A percentile compares a stretch with the other conserved stretches of the same genome.
Conservation (phyloP, 192 early-diverging fungal species). For the Helicostylum pulchrum region DNA sequence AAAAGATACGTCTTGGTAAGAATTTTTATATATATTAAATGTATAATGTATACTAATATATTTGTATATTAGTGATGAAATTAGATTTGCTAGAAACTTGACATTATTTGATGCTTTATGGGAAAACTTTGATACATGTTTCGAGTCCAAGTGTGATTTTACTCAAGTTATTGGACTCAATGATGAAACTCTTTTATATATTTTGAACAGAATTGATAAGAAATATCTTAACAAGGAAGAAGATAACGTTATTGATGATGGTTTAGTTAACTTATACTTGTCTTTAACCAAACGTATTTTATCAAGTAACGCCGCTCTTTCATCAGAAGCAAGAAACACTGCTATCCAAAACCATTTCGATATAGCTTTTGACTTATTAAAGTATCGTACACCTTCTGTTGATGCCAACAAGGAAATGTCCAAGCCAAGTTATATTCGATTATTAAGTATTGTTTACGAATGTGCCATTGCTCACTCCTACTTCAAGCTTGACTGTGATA, state of each 20-base stretch:
- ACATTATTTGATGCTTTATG: constrained; percentile 20
- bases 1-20: constrained; percentile 11
- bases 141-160: constrained; percentile 3
- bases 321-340: neutral
- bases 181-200: neutral
- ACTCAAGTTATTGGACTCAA: neutral
- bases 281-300: constrained; percentile 8
- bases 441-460: constrained; percentile 14
- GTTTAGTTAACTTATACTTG: neutral
- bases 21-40: neutral
- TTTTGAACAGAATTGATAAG: constrained; percentile 6
- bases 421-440: constrained; percentile 11
- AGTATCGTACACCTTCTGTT: neutral
- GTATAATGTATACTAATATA: no score
- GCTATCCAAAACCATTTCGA: neutral
- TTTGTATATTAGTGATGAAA: neutral
- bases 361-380: neutral
- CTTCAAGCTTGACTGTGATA: constrained; percentile 14
- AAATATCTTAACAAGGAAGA: constrained; percentile 11
- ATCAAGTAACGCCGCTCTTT: neutral
- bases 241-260: constrained; percentile 15
- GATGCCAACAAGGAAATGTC: constrained; percentile 19
- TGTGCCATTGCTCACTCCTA: constrained; percentile 1
- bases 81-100: constrained; percentile 13
- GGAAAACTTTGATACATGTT: constrained; percentile 17